phyloP scores from a whole-genome alignment of 2,329 filamentous ascomycete species.

The Sphaerulina vaccinii region DNA sequence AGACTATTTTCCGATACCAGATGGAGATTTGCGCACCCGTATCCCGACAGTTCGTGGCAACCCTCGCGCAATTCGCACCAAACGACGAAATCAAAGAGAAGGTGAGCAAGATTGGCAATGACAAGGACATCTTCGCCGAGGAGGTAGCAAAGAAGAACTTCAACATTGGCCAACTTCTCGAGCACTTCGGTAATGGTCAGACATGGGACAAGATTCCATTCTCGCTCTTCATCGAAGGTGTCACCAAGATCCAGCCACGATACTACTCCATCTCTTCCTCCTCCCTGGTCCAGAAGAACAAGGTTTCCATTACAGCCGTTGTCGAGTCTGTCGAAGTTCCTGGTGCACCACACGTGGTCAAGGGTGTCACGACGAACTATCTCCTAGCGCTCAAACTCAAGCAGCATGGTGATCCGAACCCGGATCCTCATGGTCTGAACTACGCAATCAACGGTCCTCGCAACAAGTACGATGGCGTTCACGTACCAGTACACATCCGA shows the following conservation, averaged over 20 bases:
- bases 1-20: constrained; percentile 89
- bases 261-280: constrained; percentile 99
- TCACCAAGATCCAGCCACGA: constrained; percentile 92
- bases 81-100: constrained; percentile 81
- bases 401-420: constrained; percentile 82
- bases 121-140: constrained; percentile 93
- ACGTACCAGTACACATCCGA: constrained; percentile 90
- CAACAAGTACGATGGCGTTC: constrained; percentile 95
- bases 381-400: constrained; percentile 92
- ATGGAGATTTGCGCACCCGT: constrained; percentile 95
- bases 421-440: constrained; percentile 77
- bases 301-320: constrained; percentile 91
- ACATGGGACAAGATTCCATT: constrained; percentile 86
- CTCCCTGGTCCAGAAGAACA: constrained; percentile 87
- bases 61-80: constrained; percentile 84
- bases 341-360: constrained; percentile 74
- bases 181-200: constrained; percentile 68
- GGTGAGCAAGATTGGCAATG: constrained; percentile 81
- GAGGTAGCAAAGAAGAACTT: constrained; percentile 78
- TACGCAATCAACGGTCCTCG: constrained; percentile 86
- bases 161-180: constrained; percentile 85
- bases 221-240: constrained; percentile 87
- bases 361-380: constrained; percentile 96
- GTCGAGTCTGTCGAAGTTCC: constrained; percentile 81
- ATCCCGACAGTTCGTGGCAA: constrained; percentile 90